A percentile compares a stretch with the other conserved stretches of the same genome.
These are phyloP conservation scores for Ophiognomonia clavigignenti-juglandacearum DNA, from an alignment of 2,329 filamentous ascomycete genomes.

Conservation along the genomic window DNA sequence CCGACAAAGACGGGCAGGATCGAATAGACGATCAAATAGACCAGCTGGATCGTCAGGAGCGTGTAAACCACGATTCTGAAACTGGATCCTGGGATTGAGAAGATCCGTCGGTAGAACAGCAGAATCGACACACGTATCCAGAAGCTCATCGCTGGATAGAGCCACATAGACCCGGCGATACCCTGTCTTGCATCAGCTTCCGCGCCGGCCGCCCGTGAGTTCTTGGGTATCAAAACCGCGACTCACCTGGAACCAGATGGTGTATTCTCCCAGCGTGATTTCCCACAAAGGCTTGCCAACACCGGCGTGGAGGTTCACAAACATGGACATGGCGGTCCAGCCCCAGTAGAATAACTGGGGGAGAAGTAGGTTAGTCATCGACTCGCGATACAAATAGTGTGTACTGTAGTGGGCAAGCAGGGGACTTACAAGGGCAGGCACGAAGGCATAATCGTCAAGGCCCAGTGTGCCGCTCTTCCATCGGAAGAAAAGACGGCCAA, in stretches of 20 bases:
- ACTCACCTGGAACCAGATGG: conserved; percentile 18
- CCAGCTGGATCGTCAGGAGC: conserved; percentile 17
- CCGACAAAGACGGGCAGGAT: conserved; percentile 22
- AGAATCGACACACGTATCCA: conserved; percentile 21
- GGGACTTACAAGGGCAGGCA: conserved; percentile 17
- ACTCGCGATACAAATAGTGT: too few relatives aligned
- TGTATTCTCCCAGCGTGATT: conserved; percentile 20
- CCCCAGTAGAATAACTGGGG: conserved; percentile 19
- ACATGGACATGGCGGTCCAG: conserved; percentile 18
- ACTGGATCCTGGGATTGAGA: conserved; percentile 11
- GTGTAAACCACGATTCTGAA: conserved; percentile 8
- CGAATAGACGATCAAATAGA: conserved; percentile 20
- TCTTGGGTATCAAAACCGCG: neutral
- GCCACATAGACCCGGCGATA: conserved; percentile 16
- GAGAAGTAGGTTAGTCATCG: neutral
- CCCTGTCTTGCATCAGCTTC: too few relatives aligned
- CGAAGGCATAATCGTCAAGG: conserved; percentile 20
- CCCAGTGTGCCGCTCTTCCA: conserved; percentile 12
- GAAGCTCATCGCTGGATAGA: conserved; percentile 22
- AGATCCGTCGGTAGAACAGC: conserved; percentile 22
- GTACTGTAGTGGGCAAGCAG: too few relatives aligned
- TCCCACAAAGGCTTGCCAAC: conserved; percentile 23
- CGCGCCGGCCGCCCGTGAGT: too few relatives aligned
- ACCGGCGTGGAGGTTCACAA: conserved; percentile 19
- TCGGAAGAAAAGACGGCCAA: conserved; percentile 10